Conservation (phyloP, 352 stramenopile species). For the Thraustochytrium sp. region DNA sequence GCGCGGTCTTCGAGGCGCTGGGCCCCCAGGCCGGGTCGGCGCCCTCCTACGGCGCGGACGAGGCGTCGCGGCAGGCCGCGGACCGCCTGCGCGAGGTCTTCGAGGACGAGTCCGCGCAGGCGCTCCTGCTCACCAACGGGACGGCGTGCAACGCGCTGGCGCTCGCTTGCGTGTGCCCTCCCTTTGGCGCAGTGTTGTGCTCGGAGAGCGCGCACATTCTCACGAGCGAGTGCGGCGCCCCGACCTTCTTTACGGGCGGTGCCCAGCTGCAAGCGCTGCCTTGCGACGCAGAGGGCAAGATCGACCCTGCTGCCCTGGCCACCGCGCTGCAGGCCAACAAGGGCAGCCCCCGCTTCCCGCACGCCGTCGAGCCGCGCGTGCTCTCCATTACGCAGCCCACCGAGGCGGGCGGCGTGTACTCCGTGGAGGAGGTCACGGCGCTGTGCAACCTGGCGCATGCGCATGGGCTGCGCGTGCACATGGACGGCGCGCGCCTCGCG, state of each 20-base stretch:
- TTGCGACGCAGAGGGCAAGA: background rate
- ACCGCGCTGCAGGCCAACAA: background rate
- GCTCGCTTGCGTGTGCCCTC: background rate
- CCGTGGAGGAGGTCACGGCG: background rate
- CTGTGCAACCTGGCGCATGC: background rate
- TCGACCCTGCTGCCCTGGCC: background rate
- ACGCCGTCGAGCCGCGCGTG: background rate
- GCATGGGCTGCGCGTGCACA: background rate
- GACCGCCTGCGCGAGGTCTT: background rate
- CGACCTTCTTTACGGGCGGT: background rate
- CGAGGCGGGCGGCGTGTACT: background rate
- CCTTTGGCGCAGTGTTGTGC: background rate
- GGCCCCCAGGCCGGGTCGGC: background rate
- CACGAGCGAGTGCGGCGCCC: slow-evolving; percentile 24
- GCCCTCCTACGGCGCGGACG: slow-evolving; percentile 1
- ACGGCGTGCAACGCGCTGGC: slow-evolving; percentile 20
- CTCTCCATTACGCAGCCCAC: slow-evolving; percentile 25
- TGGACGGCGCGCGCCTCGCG: slow-evolving; percentile 35
- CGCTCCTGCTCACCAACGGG: background rate
- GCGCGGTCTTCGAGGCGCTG: background rate
- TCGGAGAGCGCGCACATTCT: background rate
- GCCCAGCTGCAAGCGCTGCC: background rate
- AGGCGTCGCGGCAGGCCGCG: background rate
- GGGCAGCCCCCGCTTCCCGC: background rate
- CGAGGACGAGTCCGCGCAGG: background rate